Evolutionary conservation across 169 alveolate species (phyloP).

Genomic region (Neospora caninum): DNA sequence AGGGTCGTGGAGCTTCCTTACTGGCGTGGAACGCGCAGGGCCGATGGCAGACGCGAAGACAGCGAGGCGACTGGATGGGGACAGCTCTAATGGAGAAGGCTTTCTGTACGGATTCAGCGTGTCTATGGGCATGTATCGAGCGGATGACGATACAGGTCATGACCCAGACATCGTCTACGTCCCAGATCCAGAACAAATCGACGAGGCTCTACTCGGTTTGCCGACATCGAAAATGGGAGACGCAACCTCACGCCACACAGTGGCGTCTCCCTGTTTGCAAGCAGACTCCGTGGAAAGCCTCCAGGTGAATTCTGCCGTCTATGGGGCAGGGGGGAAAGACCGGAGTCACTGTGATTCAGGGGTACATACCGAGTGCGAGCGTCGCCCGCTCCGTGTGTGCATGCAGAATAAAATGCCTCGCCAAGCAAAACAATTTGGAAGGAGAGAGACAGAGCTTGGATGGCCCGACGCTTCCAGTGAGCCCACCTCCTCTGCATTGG

Average conservation of each 20-base stretch:
- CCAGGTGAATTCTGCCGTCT: too few species aligned
- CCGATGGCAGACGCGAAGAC: neutral
- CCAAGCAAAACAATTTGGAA: too few species aligned
- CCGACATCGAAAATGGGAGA: conserved; percentile 7
- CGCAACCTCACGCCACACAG: neutral
- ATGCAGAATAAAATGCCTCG: too few species aligned
- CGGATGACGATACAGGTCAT: conserved; percentile 28
- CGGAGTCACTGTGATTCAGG: too few species aligned
- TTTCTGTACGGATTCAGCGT: conserved; percentile 42
- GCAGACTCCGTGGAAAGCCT: neutral
- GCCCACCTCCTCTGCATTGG: too few species aligned
- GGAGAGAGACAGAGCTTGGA: too few species aligned
- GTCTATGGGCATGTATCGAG: conserved; percentile 44
- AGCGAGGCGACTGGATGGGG: neutral
- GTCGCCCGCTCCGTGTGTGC: too few species aligned
- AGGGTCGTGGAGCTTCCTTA: neutral
- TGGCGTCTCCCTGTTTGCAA: neutral
- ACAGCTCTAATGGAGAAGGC: neutral
- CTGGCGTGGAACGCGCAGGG: neutral
- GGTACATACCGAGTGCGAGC: too few species aligned
- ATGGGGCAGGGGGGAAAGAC: too few species aligned
- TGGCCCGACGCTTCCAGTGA: too few species aligned
- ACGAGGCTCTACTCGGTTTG: conserved; percentile 38
- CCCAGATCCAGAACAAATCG: conserved; percentile 56
- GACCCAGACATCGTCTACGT: conserved; percentile 51